Percentiles rank a stretch among this genome's conserved stretches.
These are phyloP conservation scores for Phycomyces nitens DNA, from an alignment of 192 early-diverging fungal genomes.

Conservation along the genomic window DNA sequence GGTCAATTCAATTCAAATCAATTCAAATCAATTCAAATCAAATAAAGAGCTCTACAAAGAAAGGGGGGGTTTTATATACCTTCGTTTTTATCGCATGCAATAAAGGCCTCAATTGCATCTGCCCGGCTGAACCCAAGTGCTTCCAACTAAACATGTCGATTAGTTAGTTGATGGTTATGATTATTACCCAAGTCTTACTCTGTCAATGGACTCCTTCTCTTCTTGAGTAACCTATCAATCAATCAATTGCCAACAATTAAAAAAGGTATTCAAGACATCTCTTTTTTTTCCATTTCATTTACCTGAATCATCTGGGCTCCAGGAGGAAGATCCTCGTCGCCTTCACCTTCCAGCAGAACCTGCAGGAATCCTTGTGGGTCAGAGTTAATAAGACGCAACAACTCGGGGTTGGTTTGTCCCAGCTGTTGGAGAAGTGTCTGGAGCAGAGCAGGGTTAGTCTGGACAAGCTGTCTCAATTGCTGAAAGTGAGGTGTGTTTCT, in stretches of 20 bases:
- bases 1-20: background rate
- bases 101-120: slow-evolving; percentile 85
- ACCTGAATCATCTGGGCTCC: slow-evolving; percentile 70
- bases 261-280: background rate
- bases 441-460: slow-evolving; percentile 80
- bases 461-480: slow-evolving; percentile 84
- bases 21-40: background rate
- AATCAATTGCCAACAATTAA: background rate
- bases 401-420: slow-evolving; percentile 78
- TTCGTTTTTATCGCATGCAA: slow-evolving; percentile 98
- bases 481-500: slow-evolving; percentile 86
- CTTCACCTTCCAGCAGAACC: slow-evolving; percentile 63
- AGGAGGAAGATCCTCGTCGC: slow-evolving; percentile 52
- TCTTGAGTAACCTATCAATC: slow-evolving; percentile 56
- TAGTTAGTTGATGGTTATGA: too few relatives aligned
- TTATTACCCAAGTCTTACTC: slow-evolving; percentile 43
- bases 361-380: slow-evolving; percentile 80
- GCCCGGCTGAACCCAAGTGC: slow-evolving; percentile 84
- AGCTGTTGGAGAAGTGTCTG: slow-evolving; percentile 83
- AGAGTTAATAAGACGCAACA: slow-evolving; percentile 71
- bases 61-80: too few relatives aligned
- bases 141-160: too few relatives aligned
- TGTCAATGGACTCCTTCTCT: slow-evolving; percentile 86
- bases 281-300: too few relatives aligned
- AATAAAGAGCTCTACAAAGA: too few relatives aligned